Evolutionary conservation across 1,284 basidiomycete species (phyloP).

Genomic region (Leucoagaricus sp.): DNA sequence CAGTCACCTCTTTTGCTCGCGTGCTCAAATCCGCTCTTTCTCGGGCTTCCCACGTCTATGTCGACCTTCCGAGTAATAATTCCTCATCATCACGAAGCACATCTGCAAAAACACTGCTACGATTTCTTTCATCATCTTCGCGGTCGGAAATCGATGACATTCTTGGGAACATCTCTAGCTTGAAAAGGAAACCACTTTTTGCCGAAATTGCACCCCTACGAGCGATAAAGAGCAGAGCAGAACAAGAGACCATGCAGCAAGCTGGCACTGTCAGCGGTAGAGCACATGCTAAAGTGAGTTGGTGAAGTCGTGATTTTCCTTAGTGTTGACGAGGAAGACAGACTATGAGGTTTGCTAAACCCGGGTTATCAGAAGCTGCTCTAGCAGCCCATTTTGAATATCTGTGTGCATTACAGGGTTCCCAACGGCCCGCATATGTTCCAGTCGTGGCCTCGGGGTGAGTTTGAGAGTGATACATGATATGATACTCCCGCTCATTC

Average conservation of each 20-base stretch:
- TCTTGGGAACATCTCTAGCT: slow-evolving; percentile 50
- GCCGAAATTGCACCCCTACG: slow-evolving; percentile 65
- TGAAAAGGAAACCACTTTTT: slow-evolving; percentile 52
- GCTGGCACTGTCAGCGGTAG: slow-evolving; percentile 78
- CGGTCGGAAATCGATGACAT: slow-evolving; percentile 52
- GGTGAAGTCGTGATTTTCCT: background rate
- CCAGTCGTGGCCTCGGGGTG: slow-evolving; percentile 94
- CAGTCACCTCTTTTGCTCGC: slow-evolving; percentile 54
- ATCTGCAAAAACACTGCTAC: slow-evolving; percentile 45
- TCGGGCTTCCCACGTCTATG: slow-evolving; percentile 38
- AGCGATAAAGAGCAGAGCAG: slow-evolving; percentile 69
- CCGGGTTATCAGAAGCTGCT: slow-evolving; percentile 72
- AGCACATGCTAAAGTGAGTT: slow-evolving; percentile 72
- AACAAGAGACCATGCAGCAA: slow-evolving; percentile 68
- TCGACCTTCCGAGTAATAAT: slow-evolving; percentile 39
- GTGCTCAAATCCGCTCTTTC: slow-evolving; percentile 45
- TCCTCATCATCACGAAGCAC: slow-evolving; percentile 31
- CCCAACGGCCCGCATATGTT: slow-evolving; percentile 88
- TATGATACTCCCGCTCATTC: slow-evolving; percentile 4
- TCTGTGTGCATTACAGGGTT: slow-evolving; percentile 74
- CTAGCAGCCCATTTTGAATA: slow-evolving; percentile 91
- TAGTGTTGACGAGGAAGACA: slow-evolving; percentile 26
- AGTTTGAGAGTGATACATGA: slow-evolving; percentile 23
- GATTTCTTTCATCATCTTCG: slow-evolving; percentile 43
- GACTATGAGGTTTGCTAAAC: slow-evolving; percentile 83